Conservation (phyloP, 805 yeast genomes). For the Komagataella pastoris region DNA sequence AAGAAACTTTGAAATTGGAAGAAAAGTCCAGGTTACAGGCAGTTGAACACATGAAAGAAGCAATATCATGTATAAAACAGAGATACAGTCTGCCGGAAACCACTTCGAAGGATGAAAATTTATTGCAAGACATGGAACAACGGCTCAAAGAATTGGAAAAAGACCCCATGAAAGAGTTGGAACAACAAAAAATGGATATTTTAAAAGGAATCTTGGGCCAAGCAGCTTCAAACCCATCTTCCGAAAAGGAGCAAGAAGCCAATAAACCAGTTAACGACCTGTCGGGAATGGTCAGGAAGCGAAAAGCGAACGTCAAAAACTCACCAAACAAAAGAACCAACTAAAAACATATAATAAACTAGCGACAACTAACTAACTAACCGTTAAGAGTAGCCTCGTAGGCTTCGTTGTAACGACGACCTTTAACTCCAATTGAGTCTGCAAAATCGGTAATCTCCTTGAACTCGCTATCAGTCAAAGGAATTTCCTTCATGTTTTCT, state of each 20-base stretch:
- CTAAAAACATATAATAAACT: not conserved
- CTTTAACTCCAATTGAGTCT: slow-evolving; percentile 30
- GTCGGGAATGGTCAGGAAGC: slow-evolving; percentile 48
- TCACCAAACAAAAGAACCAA: not conserved
- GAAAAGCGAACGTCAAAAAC: slow-evolving; percentile 6
- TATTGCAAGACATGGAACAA: slow-evolving; percentile 41
- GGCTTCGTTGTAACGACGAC: slow-evolving; percentile 18
- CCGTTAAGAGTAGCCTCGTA: not conserved
- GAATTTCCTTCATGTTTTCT: slow-evolving; percentile 39
- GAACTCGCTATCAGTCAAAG: slow-evolving; percentile 45
- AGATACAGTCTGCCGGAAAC: slow-evolving; percentile 12
- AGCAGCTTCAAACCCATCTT: slow-evolving; percentile 12
- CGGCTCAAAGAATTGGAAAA: slow-evolving; percentile 40
- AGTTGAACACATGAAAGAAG: slow-evolving; percentile 24
- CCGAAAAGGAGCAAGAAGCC: slow-evolving; percentile 1
- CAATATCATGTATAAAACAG: slow-evolving; percentile 28
- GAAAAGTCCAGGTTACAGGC: slow-evolving; percentile 21
- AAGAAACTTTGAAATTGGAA: slow-evolving; percentile 37
- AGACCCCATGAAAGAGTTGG: slow-evolving; percentile 34
- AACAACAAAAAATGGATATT: slow-evolving; percentile 37
- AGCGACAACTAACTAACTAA: not conserved
- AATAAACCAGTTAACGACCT: slow-evolving; percentile 39
- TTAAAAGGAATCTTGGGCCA: slow-evolving; percentile 47
- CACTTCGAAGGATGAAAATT: slow-evolving; percentile 26
- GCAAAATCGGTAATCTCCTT: slow-evolving; percentile 34